Evolutionary conservation across 2,329 filamentous ascomycete genomes (phyloP).

Genomic region (Lachnellula cervina): DNA sequence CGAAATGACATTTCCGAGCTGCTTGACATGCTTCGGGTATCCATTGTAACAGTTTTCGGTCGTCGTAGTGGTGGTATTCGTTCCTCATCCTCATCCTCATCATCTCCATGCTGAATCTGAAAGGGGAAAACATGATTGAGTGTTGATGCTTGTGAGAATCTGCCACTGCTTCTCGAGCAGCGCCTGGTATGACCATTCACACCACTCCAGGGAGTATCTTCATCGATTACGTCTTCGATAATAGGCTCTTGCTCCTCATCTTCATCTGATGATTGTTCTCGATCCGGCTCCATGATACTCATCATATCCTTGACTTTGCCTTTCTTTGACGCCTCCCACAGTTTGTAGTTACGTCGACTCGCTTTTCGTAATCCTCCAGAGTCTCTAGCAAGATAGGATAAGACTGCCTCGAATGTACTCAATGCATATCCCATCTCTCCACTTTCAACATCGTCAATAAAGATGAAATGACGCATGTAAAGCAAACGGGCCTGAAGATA

Average conservation of each 20-base stretch:
- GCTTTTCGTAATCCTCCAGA: conserved; percentile 77
- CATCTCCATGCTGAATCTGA: conserved; percentile 50
- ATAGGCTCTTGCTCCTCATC: conserved; percentile 34
- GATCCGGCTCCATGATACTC: conserved; percentile 70
- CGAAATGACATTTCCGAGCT: conserved; percentile 79
- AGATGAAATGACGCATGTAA: conserved; percentile 98
- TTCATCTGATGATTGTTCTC: conserved; percentile 24
- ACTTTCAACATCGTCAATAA: conserved; percentile 94
- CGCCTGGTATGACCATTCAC: conserved; percentile 22
- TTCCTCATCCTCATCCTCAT: conserved; percentile 49
- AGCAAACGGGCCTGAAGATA: conserved; percentile 81
- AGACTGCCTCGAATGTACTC: conserved; percentile 91
- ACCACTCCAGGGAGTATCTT: conserved; percentile 33
- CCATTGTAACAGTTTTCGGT: conserved; percentile 71
- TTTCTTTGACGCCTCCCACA: conserved; percentile 83
- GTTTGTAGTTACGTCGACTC: conserved; percentile 75
- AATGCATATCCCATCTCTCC: conserved; percentile 94
- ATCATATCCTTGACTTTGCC: conserved; percentile 72
- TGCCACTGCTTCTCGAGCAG: conserved; percentile 20
- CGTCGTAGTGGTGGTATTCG: conserved; percentile 24
- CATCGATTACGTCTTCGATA: conserved; percentile 42
- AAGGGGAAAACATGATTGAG: conserved; percentile 91
- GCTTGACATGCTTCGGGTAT: conserved; percentile 81
- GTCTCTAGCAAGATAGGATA: conserved; percentile 80
- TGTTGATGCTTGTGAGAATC: conserved; percentile 29